Evolutionary conservation across 73 alveolate genomes (phyloP), one percentile per base, ranked within the genome.

Genomic region (Blepharisma japonicum): DNA sequence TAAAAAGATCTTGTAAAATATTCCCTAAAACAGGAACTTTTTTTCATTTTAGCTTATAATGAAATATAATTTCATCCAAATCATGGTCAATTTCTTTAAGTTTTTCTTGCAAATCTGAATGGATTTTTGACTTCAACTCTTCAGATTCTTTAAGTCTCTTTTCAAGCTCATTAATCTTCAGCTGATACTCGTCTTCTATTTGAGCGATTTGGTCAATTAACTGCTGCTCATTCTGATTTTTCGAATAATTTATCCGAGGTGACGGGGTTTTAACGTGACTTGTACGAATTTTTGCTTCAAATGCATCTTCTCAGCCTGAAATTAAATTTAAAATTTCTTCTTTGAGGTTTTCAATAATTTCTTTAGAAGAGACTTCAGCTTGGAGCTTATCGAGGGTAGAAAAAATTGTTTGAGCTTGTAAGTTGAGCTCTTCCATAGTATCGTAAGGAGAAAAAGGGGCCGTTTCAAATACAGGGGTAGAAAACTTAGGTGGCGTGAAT

Each of bases 361-460:
- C 11, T 25, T 61, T 25, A 8, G 47, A 14, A 25, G 49, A 9
- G 1, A 11, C 46, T 61, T 61, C 50, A 3, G 39, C n/a, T n/a
- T 14, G 14, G 74, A 61, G 23, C 46, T 61, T 61, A 18, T 61
- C 74, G 5, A 61, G 18, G n/a, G 23, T 14, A 14, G 74, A 61
- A 20, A 61, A 61, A 61, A 61, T 61, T 25, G 14, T 61, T 25
- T 61, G 74, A 2, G 74, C 74, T 3, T 25, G 39, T n/a, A 61
- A 61, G 47, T 61, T 61, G n/a, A 61, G 74, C n/a, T 14, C 11
- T 61, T 61, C 74, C 18, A 61, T 8, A 20, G 74, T 61, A 39
- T 61, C 74, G 5, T 61, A 61, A 61, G 74, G 74, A 8, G 74
- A 61, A 61, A 61, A 20, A 25, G 42, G 42, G 42, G 42, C 42